A percentile compares a stretch with the other conserved stretches of the same genome.
phyloP scores from a whole-genome alignment of 2,329 filamentous ascomycete genomes.

The Scedosporium apiospermum region DNA sequence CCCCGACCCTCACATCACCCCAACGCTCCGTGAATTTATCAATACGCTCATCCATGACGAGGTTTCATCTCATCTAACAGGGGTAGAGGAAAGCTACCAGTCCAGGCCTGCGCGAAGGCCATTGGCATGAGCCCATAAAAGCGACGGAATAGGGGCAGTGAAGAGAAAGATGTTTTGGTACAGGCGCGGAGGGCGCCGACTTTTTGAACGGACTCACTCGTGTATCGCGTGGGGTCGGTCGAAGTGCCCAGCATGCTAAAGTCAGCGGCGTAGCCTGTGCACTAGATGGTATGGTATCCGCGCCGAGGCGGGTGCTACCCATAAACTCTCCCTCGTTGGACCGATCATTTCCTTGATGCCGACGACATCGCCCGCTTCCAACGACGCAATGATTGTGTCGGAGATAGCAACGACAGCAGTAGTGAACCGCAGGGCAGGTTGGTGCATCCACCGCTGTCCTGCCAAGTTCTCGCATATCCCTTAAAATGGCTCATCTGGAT shows the following conservation, averaged over 20 bases:
- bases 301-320: slow-evolving; percentile 17
- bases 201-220: slow-evolving; percentile 5
- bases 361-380: no score
- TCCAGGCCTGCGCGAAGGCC: slow-evolving; percentile 33
- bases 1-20: no score
- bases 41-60: background rate
- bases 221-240: slow-evolving; percentile 15
- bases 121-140: slow-evolving; percentile 32
- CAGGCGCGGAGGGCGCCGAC: slow-evolving; percentile 23
- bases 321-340: slow-evolving; percentile 10
- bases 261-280: slow-evolving; percentile 23
- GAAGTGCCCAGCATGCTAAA: slow-evolving; percentile 17
- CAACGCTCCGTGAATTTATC: no score
- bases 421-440: no score
- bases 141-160: slow-evolving; percentile 32
- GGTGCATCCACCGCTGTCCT: no score
- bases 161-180: slow-evolving; percentile 36
- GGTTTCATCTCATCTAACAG: slow-evolving; percentile 23
- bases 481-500: no score
- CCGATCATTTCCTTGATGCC: no score
- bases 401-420: no score
- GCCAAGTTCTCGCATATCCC: no score
- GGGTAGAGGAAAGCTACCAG: slow-evolving; percentile 26
- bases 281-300: slow-evolving; percentile 22
- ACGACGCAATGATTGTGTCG: no score